Evolutionary conservation across 352 stramenopile genomes (phyloP), one percentile per base, ranked within the genome.

Genomic region (Phytophthora cryptogea): DNA sequence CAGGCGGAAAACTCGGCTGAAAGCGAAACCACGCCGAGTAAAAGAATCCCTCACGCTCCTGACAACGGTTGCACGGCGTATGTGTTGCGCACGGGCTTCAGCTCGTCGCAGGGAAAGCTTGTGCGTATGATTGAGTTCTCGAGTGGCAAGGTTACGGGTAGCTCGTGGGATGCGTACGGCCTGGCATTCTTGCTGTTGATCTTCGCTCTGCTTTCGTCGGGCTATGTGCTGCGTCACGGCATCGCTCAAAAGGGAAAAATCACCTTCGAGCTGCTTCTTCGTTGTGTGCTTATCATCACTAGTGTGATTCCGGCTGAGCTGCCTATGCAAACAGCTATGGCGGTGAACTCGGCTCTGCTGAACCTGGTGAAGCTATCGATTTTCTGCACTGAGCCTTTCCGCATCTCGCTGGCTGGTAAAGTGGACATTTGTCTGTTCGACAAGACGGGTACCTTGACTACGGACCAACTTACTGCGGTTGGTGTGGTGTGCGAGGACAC

Each of bases 251-350:
- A 95, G 64, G 78, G 83, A 17, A 96, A 97, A 50, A 98, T 95
- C 65, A 93, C 90, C 43, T 99, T 98, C 59, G 97, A 99, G 59
- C 80, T 99, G 10, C 61, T 98, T 14, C 79, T 99, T 17, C 96
- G 98, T 54, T 98, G 97, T 60, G 94, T 99, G 37, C 94, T 99
- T 33, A 99, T 99, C 58, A 97, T 99, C 60, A 99, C 97, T 14
- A 98, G 87, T 47, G 97, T 99, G 3, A 98, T 99, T 42, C 97
- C 97, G 5, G 97, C 97, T 4, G 97, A 99, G 66, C 79, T 99
- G 30, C 97, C 97, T 3, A 99, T 99, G 95, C 96, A 99, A 70
- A 92, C 98, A 14, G 88, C 85, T 27, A 93, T 99, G 75, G 96
- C 97, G 2, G 97, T 99, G 27, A 99, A 98, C 66, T 98, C 94